Conservation (phyloP, 2,329 filamentous ascomycete species). For the Fusarium staphyleae region DNA sequence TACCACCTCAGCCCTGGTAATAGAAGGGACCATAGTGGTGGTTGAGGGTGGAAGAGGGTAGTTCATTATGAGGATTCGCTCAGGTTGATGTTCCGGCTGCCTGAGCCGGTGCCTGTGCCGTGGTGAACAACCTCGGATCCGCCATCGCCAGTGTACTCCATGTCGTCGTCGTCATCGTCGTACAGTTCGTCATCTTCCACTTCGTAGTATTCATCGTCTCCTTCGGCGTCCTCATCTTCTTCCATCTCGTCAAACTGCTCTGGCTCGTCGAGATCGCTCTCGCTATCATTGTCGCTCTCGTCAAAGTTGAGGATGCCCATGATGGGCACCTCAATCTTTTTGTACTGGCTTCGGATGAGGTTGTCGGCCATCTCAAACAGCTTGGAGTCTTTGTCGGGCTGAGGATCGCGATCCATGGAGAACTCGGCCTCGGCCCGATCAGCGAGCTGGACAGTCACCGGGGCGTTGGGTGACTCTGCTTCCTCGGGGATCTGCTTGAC, state of each 20-base stretch:
- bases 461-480: constrained; percentile 43
- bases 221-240: constrained; percentile 35
- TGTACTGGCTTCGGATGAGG: constrained; percentile 57
- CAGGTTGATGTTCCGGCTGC: constrained; percentile 37
- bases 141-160: constrained; percentile 40
- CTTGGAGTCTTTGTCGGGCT: constrained; percentile 52
- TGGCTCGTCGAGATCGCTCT: constrained; percentile 43
- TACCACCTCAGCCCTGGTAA: constrained; percentile 2
- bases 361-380: constrained; percentile 55
- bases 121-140: constrained; percentile 40
- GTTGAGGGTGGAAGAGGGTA: constrained; percentile 4
- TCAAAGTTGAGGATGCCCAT: constrained; percentile 55
- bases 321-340: constrained; percentile 55
- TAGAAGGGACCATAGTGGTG: constrained; percentile 2
- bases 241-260: constrained; percentile 42
- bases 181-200: constrained; percentile 42
- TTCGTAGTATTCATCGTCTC: constrained; percentile 40
- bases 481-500: constrained; percentile 50
- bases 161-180: constrained; percentile 37
- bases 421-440: constrained; percentile 52
- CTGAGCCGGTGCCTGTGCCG: constrained; percentile 40
- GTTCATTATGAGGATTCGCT: constrained; percentile 40
- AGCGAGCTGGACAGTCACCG: constrained; percentile 35
- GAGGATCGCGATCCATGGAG: constrained; percentile 50
- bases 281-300: constrained; percentile 53